A percentile compares a stretch with the other conserved stretches of the same genome.
These are phyloP conservation scores for Mortierella sp. DNA, from an alignment of 371 early-diverging fungal species.

Conservation along the genomic window DNA sequence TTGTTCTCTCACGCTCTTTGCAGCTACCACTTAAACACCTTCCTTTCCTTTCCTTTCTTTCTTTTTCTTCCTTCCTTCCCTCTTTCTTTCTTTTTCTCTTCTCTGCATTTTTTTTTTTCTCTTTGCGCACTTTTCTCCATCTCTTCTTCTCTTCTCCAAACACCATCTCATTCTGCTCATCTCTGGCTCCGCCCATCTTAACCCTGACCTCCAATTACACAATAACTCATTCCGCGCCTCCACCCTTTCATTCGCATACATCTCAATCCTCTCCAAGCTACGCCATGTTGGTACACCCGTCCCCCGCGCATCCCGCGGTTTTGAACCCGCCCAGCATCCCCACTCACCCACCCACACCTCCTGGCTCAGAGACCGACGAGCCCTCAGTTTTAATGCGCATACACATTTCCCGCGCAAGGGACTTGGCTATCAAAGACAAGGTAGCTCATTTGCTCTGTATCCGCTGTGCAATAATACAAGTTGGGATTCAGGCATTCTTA, in stretches of 20 bases:
- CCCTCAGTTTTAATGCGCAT: slow-evolving; percentile 23
- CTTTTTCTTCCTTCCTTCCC: not conserved
- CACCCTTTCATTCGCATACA: too few species aligned
- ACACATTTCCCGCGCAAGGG: slow-evolving; percentile 18
- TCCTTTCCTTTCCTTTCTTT: not conserved
- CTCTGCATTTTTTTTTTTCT: not conserved
- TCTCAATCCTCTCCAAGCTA: too few species aligned
- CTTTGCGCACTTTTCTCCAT: not conserved
- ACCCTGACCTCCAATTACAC: not conserved
- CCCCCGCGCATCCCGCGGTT: not conserved
- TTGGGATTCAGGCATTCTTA: not conserved
- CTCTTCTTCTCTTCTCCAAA: not conserved
- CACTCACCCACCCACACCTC: not conserved
- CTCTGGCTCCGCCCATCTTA: not conserved
- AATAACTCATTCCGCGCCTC: not conserved
- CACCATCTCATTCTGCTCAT: not conserved
- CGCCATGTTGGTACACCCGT: not conserved
- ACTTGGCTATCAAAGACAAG: slow-evolving; percentile 22
- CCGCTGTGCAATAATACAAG: slow-evolving; percentile 23
- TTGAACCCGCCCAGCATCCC: not conserved
- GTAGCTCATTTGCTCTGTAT: slow-evolving; percentile 36
- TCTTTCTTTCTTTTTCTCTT: not conserved
- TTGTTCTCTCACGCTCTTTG: not conserved
- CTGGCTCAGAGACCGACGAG: slow-evolving; percentile 23
- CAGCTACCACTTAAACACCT: not conserved